These are phyloP conservation scores for Penicillium desertorum DNA, from an alignment of 495 filamentous ascomycete species.

Conservation along the genomic window DNA sequence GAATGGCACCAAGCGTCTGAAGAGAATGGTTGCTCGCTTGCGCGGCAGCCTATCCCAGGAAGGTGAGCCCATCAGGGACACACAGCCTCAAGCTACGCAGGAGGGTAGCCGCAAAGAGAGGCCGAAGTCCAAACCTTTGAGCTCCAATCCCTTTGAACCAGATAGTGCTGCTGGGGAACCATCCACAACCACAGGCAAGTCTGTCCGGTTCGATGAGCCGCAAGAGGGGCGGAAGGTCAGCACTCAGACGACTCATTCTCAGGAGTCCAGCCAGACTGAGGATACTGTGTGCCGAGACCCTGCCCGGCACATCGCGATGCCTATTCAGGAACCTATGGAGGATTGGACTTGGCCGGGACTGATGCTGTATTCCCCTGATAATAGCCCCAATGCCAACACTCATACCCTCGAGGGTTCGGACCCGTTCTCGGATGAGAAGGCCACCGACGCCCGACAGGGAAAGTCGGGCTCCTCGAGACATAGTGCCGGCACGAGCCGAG, in stretches of 20 bases:
- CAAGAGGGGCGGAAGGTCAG: slow-evolving; percentile 30
- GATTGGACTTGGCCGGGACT: slow-evolving; percentile 14
- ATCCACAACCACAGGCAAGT: not conserved
- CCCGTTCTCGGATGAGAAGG: slow-evolving; percentile 29
- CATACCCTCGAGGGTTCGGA: slow-evolving; percentile 20
- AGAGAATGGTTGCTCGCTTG: slow-evolving; percentile 16
- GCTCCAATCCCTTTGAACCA: not conserved
- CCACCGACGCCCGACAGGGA: not conserved
- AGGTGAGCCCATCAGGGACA: not conserved
- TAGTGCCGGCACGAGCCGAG: slow-evolving; percentile 11
- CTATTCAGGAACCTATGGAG: slow-evolving; percentile 18
- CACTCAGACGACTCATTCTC: slow-evolving; percentile 29
- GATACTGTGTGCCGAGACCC: slow-evolving; percentile 35
- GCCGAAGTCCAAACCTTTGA: not conserved
- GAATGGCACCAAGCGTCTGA: slow-evolving; percentile 19
- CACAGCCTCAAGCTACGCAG: not conserved
- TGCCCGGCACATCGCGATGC: slow-evolving; percentile 25
- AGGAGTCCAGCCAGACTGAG: slow-evolving; percentile 31
- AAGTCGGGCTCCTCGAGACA: slow-evolving; percentile 6
- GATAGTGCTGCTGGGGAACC: not conserved
- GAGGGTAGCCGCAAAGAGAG: not conserved
- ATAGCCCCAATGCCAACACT: slow-evolving; percentile 4
- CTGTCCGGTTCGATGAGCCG: slow-evolving; percentile 4
- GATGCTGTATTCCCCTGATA: slow-evolving; percentile 14
- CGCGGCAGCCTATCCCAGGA: slow-evolving; percentile 14